Base-by-base conservation (phyloP, 768 basidiomycete species). In the Boletus rex-veris region DNA sequence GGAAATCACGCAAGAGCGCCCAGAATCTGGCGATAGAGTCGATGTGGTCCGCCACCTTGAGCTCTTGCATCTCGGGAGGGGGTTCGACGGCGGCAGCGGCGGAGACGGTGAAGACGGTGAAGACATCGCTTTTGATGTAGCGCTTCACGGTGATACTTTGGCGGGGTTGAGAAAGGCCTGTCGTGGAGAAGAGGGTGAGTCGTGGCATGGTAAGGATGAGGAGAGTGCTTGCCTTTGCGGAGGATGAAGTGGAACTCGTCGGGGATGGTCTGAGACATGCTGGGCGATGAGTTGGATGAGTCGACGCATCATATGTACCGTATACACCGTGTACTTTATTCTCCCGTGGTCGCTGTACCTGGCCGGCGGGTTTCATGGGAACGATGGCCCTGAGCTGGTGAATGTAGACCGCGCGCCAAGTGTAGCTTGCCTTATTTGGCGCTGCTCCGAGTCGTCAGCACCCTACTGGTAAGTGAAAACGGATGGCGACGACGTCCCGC, bases 1-100 rank as follows among this genome's bases (percentile, higher is more conserved):
- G 64, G 36, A 24, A 83, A 80, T 1, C 59, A 43, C 62, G 82
- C 82, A 92, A 70, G 67, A 90, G 85, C 7, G 21, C 46, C 33
- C 84, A 72, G 36, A 92, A 76, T 63, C 86, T 8, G 14, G 16
- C 6, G 28, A 65, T 49, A 3, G 35, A 18, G 0, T 24, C 19
- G 11, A 16, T 7, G 35, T 64, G 45, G 15, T 62, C 59, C 2
- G 43, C 48, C 7, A 62, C 31, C 7, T 28, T 71, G 67, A 90
- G 86, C 14, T 26, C 48, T 45, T 82, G 72, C 24, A 86, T 75
- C 64, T 84, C 28, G 69, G 67, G 4, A 82, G 74, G 1, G 35
- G 12, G 35, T 14, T 26, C 26, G 26, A 26, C 26, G 26, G 26
- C 26, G 26, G 1, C 1, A 5, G 7, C 28, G 77, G 74, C 0